Evolutionary conservation across 805 yeast genomes (phyloP).

Genomic region (Suhomyces kilbournensis): DNA sequence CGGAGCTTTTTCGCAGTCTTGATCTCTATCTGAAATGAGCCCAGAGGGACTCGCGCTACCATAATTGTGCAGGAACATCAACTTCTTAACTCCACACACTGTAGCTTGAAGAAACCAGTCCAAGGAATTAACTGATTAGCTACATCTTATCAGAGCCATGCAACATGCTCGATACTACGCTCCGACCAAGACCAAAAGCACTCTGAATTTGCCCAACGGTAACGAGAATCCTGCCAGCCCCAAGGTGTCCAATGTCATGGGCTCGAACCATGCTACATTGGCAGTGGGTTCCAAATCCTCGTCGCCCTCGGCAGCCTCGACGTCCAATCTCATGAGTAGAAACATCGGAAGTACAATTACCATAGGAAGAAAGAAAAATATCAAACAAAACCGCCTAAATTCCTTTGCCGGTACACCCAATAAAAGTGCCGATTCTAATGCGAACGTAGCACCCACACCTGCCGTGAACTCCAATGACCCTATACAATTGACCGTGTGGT

Average conservation of each 20-base stretch:
- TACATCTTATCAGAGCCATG: slow-evolving; percentile 19
- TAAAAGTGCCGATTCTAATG: background rate
- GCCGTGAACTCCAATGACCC: slow-evolving; percentile 16
- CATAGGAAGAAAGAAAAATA: slow-evolving; percentile 13
- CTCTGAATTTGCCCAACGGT: background rate
- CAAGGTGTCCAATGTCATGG: slow-evolving; percentile 10
- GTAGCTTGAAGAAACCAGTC: background rate
- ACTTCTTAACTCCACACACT: background rate
- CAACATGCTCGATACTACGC: slow-evolving; percentile 30
- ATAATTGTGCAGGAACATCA: background rate
- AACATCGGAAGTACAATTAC: slow-evolving; percentile 24
- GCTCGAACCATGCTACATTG: slow-evolving; percentile 18
- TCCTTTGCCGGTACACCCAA: background rate
- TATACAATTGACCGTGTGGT: slow-evolving; percentile 46
- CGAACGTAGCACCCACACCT: background rate
- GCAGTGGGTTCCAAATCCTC: slow-evolving; percentile 12
- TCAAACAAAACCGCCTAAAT: background rate
- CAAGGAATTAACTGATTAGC: no score
- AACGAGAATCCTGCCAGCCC: background rate
- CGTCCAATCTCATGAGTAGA: slow-evolving; percentile 13
- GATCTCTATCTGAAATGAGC: background rate
- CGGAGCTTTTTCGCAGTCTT: background rate
- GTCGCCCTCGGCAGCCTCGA: slow-evolving; percentile 1
- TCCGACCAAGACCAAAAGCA: slow-evolving; percentile 6
- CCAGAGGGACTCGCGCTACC: background rate